Evolutionary conservation across 495 filamentous ascomycete species (phyloP).

Genomic region (Penicillium waksmanii): DNA sequence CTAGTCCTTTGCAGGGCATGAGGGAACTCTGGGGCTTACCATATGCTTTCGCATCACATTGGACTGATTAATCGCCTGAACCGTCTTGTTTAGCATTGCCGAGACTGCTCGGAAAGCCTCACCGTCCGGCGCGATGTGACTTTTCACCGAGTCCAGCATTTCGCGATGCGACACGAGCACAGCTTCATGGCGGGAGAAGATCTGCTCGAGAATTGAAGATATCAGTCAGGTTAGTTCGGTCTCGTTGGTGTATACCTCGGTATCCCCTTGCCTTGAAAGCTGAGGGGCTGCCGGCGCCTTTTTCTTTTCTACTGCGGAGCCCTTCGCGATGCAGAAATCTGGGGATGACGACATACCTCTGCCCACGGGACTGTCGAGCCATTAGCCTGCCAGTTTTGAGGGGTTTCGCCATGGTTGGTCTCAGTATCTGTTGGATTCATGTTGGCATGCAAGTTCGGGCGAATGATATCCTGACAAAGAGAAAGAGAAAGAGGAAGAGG

Average conservation of each 20-base stretch:
- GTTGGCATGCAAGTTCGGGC: background rate
- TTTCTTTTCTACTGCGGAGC: background rate
- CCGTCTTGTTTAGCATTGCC: conserved; percentile 43
- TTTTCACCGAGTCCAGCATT: conserved; percentile 36
- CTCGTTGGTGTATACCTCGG: background rate
- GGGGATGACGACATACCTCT: conserved; percentile 26
- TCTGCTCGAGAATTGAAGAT: conserved; percentile 16
- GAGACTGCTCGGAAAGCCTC: conserved; percentile 34
- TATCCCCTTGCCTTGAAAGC: background rate
- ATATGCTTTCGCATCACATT: conserved; percentile 38
- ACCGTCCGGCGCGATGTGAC: conserved; percentile 22
- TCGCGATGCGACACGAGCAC: conserved; percentile 41
- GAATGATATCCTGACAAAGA: background rate
- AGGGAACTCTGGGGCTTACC: conserved; percentile 28
- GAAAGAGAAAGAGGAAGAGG: too few species aligned
- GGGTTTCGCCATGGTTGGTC: background rate
- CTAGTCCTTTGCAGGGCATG: conserved; percentile 5
- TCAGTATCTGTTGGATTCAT: conserved; percentile 13
- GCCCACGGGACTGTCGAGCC: conserved; percentile 20
- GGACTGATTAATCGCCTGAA: conserved; percentile 40
- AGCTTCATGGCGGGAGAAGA: conserved; percentile 41
- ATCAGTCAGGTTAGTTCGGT: conserved; percentile 2
- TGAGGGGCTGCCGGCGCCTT: background rate
- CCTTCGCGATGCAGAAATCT: conserved; percentile 5
- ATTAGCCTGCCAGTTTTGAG: conserved; percentile 3